Evolutionary conservation across 2,329 filamentous ascomycete species (phyloP).

Genomic region (Teratosphaeria epicoccoides): DNA sequence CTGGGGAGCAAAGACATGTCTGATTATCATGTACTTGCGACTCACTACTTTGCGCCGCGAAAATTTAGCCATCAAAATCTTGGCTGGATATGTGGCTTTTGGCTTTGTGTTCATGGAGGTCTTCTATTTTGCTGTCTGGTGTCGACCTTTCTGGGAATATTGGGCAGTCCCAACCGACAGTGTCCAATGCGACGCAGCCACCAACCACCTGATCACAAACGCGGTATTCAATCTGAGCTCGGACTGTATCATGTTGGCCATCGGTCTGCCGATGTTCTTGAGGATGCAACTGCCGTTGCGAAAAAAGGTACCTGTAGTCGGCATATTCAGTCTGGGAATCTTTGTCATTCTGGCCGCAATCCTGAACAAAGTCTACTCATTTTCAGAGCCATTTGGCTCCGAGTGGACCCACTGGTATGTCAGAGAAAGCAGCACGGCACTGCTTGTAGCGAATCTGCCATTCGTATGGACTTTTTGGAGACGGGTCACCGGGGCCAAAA

Average conservation of each 20-base stretch:
- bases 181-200: constrained; percentile 32
- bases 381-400: constrained; percentile 44
- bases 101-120: constrained; percentile 30
- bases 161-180: constrained; percentile 25
- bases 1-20: constrained; percentile 30
- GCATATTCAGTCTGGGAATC: constrained; percentile 47
- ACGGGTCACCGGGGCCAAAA: constrained; percentile 24
- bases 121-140: constrained; percentile 32
- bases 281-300: constrained; percentile 32
- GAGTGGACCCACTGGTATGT: constrained; percentile 52
- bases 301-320: constrained; percentile 44
- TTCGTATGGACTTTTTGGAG: constrained; percentile 49
- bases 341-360: constrained; percentile 48
- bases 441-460: constrained; percentile 51
- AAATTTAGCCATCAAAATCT: constrained; percentile 25
- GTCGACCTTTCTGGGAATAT: constrained; percentile 28
- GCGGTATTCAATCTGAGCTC: constrained; percentile 36
- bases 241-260: constrained; percentile 34
- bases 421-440: constrained; percentile 47
- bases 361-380: constrained; percentile 53
- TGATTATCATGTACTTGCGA: constrained; percentile 30
- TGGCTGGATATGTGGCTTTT: constrained; percentile 26
- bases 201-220: constrained; percentile 29
- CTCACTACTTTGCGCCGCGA: constrained; percentile 27
- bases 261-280: constrained; percentile 37